Conservation (phyloP, 2,329 filamentous ascomycete genomes). For the Calonectria multiphialidica region DNA sequence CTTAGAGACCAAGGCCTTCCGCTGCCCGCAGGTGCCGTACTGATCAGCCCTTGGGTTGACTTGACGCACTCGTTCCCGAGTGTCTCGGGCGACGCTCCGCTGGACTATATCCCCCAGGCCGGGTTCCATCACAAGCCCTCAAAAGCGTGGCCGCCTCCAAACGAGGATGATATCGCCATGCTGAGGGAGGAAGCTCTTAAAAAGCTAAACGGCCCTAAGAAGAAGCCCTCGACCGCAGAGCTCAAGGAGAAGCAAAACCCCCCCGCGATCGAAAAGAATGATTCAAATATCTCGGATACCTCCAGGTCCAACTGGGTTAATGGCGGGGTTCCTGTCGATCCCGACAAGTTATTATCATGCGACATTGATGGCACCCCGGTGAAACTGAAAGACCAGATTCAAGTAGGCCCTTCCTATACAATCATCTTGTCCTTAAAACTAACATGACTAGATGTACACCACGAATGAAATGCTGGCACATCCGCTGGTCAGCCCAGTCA, state of each 20-base stretch:
- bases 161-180: constrained; percentile 76
- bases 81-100: constrained; percentile 75
- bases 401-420: constrained; percentile 63
- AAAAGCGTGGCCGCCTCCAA: constrained; percentile 91
- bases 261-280: constrained; percentile 45
- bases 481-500: constrained; percentile 88
- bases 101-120: constrained; percentile 89
- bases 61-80: constrained; percentile 96
- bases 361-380: constrained; percentile 78
- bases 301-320: constrained; percentile 43
- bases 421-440: background rate
- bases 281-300: constrained; percentile 27
- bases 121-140: constrained; percentile 95
- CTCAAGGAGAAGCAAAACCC: constrained; percentile 50
- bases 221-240: constrained; percentile 33
- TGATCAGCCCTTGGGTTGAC: constrained; percentile 97
- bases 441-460: constrained; percentile 71
- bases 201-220: constrained; percentile 44
- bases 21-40: constrained; percentile 87
- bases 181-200: constrained; percentile 65
- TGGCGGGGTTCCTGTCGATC: constrained; percentile 43
- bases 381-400: constrained; percentile 90
- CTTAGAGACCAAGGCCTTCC: constrained; percentile 87
- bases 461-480: constrained; percentile 89
- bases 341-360: constrained; percentile 67